Conservation (phyloP, 2,329 filamentous ascomycete species). For the Diaporthe capsici region DNA sequence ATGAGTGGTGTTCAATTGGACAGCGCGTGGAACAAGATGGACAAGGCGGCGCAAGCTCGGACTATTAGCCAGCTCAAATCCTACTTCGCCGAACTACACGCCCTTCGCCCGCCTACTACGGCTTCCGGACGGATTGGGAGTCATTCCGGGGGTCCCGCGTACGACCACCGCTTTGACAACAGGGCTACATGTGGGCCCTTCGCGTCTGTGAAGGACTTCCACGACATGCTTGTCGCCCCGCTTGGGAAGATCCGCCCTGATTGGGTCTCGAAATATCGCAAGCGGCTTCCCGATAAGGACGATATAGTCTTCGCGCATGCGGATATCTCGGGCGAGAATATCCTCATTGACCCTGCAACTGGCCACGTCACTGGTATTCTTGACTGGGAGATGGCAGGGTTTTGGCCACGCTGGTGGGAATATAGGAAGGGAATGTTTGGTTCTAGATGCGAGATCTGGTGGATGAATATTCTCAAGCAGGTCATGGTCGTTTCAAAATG, state of each 20-base stretch:
- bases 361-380: neutral
- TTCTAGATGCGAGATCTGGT: neutral
- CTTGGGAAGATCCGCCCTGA: neutral
- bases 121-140: too few relatives aligned
- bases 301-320: slow-evolving; percentile 3
- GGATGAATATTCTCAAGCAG: neutral
- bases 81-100: too few relatives aligned
- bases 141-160: neutral
- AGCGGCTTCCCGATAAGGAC: neutral
- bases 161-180: neutral
- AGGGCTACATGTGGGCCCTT: neutral
- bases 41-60: too few relatives aligned
- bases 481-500: neutral
- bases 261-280: neutral
- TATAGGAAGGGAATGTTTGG: neutral
- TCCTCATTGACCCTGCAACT: neutral
- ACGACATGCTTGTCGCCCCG: slow-evolving; percentile 9
- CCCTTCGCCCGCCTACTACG: too few relatives aligned
- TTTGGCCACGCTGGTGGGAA: slow-evolving; percentile 2
- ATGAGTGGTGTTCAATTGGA: too few relatives aligned
- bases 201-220: neutral
- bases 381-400: slow-evolving; percentile 17
- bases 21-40: too few relatives aligned
- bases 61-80: too few relatives aligned
- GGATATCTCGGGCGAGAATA: neutral